Evolutionary conservation across 345 rosid species (phyloP).

Genomic region (Durio zibethinus): DNA sequence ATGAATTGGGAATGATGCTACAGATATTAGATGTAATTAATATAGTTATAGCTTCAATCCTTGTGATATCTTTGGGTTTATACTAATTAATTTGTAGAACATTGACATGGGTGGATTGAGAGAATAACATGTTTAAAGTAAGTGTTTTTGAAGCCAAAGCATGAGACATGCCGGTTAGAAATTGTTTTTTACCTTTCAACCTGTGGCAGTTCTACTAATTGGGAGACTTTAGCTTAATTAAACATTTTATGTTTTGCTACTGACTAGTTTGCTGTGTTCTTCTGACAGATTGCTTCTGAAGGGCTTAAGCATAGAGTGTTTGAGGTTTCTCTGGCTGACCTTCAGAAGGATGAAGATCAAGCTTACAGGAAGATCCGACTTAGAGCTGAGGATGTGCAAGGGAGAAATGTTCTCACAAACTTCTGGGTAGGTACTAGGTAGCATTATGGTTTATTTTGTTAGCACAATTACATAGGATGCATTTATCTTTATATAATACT

Average conservation of each 20-base stretch:
- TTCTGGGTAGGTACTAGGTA: slow-evolving; percentile 62
- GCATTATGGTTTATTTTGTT: not conserved
- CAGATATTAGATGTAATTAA: not conserved
- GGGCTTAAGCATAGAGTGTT: slow-evolving; percentile 60
- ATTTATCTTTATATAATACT: not conserved
- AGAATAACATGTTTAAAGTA: not conserved
- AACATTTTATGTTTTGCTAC: not conserved
- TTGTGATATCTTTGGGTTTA: not conserved
- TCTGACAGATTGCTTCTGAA: slow-evolving; percentile 12
- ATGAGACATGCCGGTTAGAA: not conserved
- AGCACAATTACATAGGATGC: not conserved
- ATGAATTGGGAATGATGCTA: not conserved
- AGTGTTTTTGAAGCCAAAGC: not conserved
- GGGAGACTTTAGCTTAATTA: not conserved
- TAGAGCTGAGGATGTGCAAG: slow-evolving; percentile 70
- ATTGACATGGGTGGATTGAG: not conserved
- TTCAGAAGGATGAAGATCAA: slow-evolving; percentile 63
- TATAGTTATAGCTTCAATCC: not conserved
- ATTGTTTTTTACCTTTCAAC: not conserved
- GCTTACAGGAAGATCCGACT: slow-evolving; percentile 58
- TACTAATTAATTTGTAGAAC: not conserved
- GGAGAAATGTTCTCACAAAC: slow-evolving; percentile 58
- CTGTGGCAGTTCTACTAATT: not conserved
- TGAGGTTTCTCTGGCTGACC: slow-evolving; percentile 59
- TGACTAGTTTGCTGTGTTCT: not conserved